Base-by-base conservation (phyloP, 2,329 filamentous ascomycete genomes). In the Fusarium sp. region DNA sequence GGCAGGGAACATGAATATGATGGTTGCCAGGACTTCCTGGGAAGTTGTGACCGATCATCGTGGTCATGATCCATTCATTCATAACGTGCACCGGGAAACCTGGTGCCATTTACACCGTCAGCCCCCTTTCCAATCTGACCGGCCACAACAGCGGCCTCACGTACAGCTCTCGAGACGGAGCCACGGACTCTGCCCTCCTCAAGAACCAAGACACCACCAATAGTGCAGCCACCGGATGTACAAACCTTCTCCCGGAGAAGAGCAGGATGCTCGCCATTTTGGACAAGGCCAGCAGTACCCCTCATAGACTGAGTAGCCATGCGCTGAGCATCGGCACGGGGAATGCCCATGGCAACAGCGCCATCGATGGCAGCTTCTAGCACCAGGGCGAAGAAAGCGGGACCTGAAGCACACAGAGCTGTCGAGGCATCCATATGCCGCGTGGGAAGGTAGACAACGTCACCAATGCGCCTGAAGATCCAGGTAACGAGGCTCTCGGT, bases 301-400 rank as follows among this genome's bases (percentile, higher is more conserved):
- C 89, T 87, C 91, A 95, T 94, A 18, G 91, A 90, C 85, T 96
- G 93, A 3, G 93, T 91, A 32, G 93, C 93, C 92, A 96, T 95
- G 69, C 89, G 84, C 79, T 91, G 90, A 2, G 93, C 93, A 79
- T 95, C 92, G 5, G 87, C 88, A 53, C 93, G 86, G 8, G 93
- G 92, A 37, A 96, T 79, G 0, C 93, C 93, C 91, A 94, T 94
- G 19, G 93, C 92, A 3, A 96, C 92, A 8, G 90, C 93, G 11
- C 93, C 93, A 76, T 95, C 93, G 19, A 93, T 90, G 50, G 93
- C 88, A 11, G 92, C 92, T 82, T 96, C 93, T 21, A 94, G 86
- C 77, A 95, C 87, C 47, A 96, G 85, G 2, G 92, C 88, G 75
- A 93, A 94, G 82, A 95, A 95, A 2, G 93, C 93, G 0, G 93